phyloP scores from a whole-genome alignment of 2,329 filamentous ascomycete genomes.

The Monosporascus ibericus region DNA sequence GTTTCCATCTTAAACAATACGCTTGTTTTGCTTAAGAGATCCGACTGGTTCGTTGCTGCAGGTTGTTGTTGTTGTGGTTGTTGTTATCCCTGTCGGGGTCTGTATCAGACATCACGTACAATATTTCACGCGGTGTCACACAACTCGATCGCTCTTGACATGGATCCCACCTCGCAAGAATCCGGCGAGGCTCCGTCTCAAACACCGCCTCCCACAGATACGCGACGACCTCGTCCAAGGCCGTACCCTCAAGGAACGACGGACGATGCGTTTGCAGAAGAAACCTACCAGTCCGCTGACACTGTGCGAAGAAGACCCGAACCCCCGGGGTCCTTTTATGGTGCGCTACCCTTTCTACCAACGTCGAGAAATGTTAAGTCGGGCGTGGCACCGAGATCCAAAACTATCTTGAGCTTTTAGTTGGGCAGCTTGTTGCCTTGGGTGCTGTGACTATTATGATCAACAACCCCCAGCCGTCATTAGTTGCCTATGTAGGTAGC shows the following conservation, averaged over 20 bases:
- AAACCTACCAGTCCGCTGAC: constrained; percentile 54
- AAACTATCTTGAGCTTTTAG: not conserved
- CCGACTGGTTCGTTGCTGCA: not conserved
- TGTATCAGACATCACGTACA: constrained; percentile 1
- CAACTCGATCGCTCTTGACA: constrained; percentile 19
- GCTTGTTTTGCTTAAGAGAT: no score
- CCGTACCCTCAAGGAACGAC: constrained; percentile 25
- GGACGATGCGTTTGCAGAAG: constrained; percentile 44
- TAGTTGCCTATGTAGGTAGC: not conserved
- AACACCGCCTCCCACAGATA: constrained; percentile 43
- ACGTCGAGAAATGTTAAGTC: not conserved
- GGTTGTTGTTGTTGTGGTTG: not conserved
- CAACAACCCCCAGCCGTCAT: not conserved
- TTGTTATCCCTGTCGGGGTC: no score
- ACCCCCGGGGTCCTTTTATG: constrained; percentile 46
- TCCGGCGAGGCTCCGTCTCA: constrained; percentile 31
- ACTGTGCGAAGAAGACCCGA: constrained; percentile 55
- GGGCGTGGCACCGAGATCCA: constrained; percentile 6
- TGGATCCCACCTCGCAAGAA: constrained; percentile 40
- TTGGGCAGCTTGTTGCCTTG: not conserved
- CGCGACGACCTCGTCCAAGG: constrained; percentile 33
- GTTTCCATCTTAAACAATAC: no score
- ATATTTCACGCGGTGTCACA: not conserved
- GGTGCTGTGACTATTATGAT: not conserved
- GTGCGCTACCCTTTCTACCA: constrained; percentile 32